Percentiles rank a stretch among this genome's conserved stretches.
These are phyloP conservation scores for Colletotrichum sansevieriae DNA, from an alignment of 2,329 filamentous ascomycete genomes.

Conservation along the genomic window DNA sequence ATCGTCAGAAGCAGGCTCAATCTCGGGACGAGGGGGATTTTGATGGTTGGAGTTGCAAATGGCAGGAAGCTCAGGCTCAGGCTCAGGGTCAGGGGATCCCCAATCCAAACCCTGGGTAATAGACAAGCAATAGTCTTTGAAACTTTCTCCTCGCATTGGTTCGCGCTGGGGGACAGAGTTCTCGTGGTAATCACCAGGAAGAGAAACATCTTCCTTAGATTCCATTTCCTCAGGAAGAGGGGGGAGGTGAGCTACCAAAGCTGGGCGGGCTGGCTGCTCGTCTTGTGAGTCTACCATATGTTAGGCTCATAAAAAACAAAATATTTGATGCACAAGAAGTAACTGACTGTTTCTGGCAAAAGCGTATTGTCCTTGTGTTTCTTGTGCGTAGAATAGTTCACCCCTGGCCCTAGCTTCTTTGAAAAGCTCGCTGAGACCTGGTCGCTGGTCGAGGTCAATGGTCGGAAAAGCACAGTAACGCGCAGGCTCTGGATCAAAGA, in stretches of 20 bases:
- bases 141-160: slow-evolving; percentile 1
- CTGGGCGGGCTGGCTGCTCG: not conserved
- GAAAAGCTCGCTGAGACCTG: slow-evolving; percentile 35
- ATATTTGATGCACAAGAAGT: no score
- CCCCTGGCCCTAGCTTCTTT: slow-evolving; percentile 14
- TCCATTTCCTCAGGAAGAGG: not conserved
- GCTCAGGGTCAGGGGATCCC: slow-evolving; percentile 32
- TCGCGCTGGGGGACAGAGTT: not conserved
- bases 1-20: not conserved
- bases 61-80: not conserved
- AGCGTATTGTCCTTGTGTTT: not conserved
- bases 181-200: not conserved
- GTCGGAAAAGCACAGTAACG: slow-evolving; percentile 44
- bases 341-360: no score
- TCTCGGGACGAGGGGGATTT: not conserved
- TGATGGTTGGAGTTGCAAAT: no score
- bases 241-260: slow-evolving; percentile 5
- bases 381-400: not conserved
- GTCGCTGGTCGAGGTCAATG: slow-evolving; percentile 44
- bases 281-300: not conserved
- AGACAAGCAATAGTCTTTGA: slow-evolving; percentile 7
- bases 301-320: not conserved
- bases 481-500: slow-evolving; percentile 46
- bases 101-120: slow-evolving; percentile 16
- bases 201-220: not conserved